Base-by-base conservation (phyloP, 1,139 yeast genomes). In the Eremothecium coryli region DNA sequence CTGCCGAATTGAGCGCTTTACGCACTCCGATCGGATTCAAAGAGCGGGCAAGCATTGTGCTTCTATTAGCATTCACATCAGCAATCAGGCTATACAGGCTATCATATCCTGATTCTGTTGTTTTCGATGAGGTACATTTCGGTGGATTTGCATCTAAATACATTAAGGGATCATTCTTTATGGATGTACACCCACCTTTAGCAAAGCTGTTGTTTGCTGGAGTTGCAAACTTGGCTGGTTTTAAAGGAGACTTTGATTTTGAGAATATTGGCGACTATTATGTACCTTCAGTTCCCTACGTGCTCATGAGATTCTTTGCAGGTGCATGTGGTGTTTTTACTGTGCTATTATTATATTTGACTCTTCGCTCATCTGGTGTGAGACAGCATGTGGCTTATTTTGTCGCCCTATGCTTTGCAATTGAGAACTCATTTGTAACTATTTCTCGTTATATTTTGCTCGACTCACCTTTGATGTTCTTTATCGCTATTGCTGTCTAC, bases 121-220 rank as follows among this genome's bases (percentile, higher is more conserved):
- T 90, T 22, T 90, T 90, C 56, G 98, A 90, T 64, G 98, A 90
- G 59, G 86, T 77, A 32, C 86, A 79, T 55, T 80, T 80, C 43
- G 93, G 93, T 38, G 84, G 82, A 15, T 80, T 80, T 60, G 82
- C 93, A 26, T 65, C 73, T 41, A 76, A 80, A 54, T 82, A 82
- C 61, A 76, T 82, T 42, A 63, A 68, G 44, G 86, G 90, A 25
- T 62, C 61, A 14, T 82, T 70, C 60, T 85, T 86, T 62, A 79
- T 86, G 82, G 95, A 86, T 60, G 95, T 85, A 37, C 95, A 86
- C 58, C 96, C 96, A 18, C 96, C 96, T 4, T 68, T 85, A 52
- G 93, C 95, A 32, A 85, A 85, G 61, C 76, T 86, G 82, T 61
- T 86, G 38, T 82, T 73, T 60, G 95, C 93, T 2, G 84, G 81